Conservation (phyloP, 148 eudicot species). For the Rhododendron henanense region DNA sequence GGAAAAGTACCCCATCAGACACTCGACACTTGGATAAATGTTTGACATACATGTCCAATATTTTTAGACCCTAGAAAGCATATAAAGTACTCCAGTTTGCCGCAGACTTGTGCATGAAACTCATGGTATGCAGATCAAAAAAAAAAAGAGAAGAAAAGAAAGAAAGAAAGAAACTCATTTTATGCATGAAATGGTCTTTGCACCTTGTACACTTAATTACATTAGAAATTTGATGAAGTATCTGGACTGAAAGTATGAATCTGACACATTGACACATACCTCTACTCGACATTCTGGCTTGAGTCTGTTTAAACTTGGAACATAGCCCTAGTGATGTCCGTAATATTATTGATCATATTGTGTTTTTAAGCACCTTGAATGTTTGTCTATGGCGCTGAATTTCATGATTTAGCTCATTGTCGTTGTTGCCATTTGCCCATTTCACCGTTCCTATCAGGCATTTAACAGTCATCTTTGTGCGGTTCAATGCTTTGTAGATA, state of each 20-base stretch:
- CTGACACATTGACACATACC: background rate
- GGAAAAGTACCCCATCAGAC: background rate
- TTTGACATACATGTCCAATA: background rate
- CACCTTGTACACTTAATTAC: background rate
- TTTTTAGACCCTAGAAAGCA: background rate
- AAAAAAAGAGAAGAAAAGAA: too few species aligned
- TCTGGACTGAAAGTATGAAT: background rate
- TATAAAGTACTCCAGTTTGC: background rate
- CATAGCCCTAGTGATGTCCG: background rate
- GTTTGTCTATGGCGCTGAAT: background rate
- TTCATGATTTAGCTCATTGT: too few species aligned
- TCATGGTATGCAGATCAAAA: too few species aligned
- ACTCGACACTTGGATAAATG: background rate
- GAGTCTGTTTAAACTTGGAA: background rate
- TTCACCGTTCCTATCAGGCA: background rate
- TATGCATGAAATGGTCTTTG: background rate
- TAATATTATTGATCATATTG: background rate
- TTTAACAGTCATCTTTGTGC: background rate
- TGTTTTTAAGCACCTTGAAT: background rate
- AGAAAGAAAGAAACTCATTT: background rate
- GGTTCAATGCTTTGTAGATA: background rate
- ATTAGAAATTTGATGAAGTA: background rate
- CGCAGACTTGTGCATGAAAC: background rate
- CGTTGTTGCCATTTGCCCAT: background rate
- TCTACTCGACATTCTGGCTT: background rate